A percentile compares a stretch with the other conserved stretches of the same genome.
Conservation (phyloP, 169 alveolate genomes). For the Plasmodium cynomolgi region DNA sequence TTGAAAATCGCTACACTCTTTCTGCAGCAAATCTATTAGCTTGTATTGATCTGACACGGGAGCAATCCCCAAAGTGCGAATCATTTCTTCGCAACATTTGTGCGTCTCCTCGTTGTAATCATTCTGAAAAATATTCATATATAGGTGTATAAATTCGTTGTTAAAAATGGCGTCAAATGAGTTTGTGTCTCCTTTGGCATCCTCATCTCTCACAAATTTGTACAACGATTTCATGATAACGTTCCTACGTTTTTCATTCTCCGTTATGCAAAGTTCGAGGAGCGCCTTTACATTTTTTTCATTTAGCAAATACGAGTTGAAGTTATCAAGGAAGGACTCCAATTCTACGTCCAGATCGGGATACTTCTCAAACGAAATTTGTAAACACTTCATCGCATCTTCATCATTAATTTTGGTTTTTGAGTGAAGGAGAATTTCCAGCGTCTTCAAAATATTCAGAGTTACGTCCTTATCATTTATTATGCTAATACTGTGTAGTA, state of each 20-base stretch:
- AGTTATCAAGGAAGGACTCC: slow-evolving; percentile 58
- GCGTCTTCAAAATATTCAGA: slow-evolving; percentile 47
- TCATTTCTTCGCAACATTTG: slow-evolving; percentile 27
- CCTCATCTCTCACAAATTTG: slow-evolving; percentile 32
- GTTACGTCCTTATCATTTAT: slow-evolving; percentile 63
- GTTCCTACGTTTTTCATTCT: slow-evolving; percentile 33
- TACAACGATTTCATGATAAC: slow-evolving; percentile 41
- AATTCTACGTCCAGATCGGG: slow-evolving; percentile 56
- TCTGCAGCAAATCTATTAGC: slow-evolving; percentile 64
- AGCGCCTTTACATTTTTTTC: slow-evolving; percentile 37
- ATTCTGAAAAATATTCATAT: slow-evolving; percentile 34
- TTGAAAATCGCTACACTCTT: slow-evolving; percentile 63
- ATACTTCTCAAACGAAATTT: slow-evolving; percentile 55
- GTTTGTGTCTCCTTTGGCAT: background rate
- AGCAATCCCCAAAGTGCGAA: slow-evolving; percentile 27
- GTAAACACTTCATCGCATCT: slow-evolving; percentile 66
- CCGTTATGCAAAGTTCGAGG: slow-evolving; percentile 50
- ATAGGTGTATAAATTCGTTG: slow-evolving; percentile 21
- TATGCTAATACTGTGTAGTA: slow-evolving; percentile 58
- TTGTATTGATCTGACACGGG: slow-evolving; percentile 28
- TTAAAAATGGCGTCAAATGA: slow-evolving; percentile 3
- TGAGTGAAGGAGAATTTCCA: slow-evolving; percentile 38
- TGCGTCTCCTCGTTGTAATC: slow-evolving; percentile 46
- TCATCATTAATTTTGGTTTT: slow-evolving; percentile 62
- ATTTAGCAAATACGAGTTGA: slow-evolving; percentile 64